Evolutionary conservation across 1,284 basidiomycete species (phyloP).

Genomic region (Cystobasidiaceae sp.): DNA sequence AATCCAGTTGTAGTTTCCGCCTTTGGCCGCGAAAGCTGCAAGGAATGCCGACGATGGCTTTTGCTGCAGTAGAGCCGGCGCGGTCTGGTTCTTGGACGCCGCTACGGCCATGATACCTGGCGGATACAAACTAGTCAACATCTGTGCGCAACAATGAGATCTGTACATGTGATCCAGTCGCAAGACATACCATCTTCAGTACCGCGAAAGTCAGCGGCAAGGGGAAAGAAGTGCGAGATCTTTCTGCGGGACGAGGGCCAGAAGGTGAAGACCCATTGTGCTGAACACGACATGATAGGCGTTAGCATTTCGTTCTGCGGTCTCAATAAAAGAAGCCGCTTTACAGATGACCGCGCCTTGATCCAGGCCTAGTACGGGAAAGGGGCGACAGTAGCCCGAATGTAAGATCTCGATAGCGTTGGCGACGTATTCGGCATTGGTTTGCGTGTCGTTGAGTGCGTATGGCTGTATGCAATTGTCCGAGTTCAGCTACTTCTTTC

Average conservation of each 20-base stretch:
- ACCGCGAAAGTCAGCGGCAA: slow-evolving; percentile 23
- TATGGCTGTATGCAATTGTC: slow-evolving; percentile 8
- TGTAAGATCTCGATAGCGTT: slow-evolving; percentile 23
- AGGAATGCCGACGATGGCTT: slow-evolving; percentile 14
- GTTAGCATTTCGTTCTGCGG: neutral
- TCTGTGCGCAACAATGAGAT: neutral
- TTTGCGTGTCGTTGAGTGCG: slow-evolving; percentile 25
- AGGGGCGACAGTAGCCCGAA: slow-evolving; percentile 16
- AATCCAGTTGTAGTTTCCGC: slow-evolving; percentile 29
- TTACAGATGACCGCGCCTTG: slow-evolving; percentile 20
- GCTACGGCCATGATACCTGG: slow-evolving; percentile 1
- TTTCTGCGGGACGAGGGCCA: slow-evolving; percentile 29
- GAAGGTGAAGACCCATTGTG: slow-evolving; percentile 31
- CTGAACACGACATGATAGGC: neutral
- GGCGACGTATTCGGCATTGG: slow-evolving; percentile 29
- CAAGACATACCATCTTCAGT: slow-evolving; percentile 10
- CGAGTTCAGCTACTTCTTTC: neutral
- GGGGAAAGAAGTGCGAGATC: slow-evolving; percentile 23
- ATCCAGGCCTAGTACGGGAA: slow-evolving; percentile 17
- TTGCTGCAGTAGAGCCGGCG: slow-evolving; percentile 19
- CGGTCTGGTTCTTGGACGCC: slow-evolving; percentile 1
- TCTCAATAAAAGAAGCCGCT: neutral
- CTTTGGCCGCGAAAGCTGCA: slow-evolving; percentile 18
- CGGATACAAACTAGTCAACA: neutral
- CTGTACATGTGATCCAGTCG: neutral